Percentiles rank a stretch among this genome's conserved stretches.
phyloP scores from a whole-genome alignment of 2,329 filamentous ascomycete genomes.

The Penicillium sp. region DNA sequence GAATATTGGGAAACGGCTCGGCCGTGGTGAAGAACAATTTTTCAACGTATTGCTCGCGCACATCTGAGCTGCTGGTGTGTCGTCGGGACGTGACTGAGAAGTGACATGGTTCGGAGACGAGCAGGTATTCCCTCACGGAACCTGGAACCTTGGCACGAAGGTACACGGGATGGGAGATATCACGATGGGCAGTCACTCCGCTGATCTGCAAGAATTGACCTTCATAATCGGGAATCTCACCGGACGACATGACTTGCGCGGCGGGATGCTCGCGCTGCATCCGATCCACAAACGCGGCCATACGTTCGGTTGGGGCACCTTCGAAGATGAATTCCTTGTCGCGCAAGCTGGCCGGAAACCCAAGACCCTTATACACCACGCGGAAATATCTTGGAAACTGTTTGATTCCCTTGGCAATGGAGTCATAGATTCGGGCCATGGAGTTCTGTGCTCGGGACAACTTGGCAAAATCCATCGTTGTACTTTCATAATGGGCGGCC shows the following conservation, averaged over 20 bases:
- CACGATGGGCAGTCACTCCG: conserved; percentile 72
- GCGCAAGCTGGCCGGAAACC: conserved; percentile 71
- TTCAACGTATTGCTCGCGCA: conserved; percentile 69
- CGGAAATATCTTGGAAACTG: conserved; percentile 82
- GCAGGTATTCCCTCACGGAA: conserved; percentile 76
- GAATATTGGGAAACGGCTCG: conserved; percentile 84
- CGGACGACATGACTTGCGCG: conserved; percentile 69
- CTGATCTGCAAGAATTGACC: conserved; percentile 85
- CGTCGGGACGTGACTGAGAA: conserved; percentile 74
- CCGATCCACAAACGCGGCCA: conserved; percentile 77
- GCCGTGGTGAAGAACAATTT: conserved; percentile 79
- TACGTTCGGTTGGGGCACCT: conserved; percentile 67
- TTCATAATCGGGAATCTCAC: conserved; percentile 71
- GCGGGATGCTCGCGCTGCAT: conserved; percentile 87
- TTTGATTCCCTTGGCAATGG: conserved; percentile 73
- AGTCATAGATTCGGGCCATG: conserved; percentile 88
- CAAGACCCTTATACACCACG: conserved; percentile 81
- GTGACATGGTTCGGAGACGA: conserved; percentile 67
- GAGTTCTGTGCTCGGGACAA: conserved; percentile 81
- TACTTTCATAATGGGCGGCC: conserved; percentile 82
- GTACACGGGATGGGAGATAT: conserved; percentile 75
- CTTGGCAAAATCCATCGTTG: conserved; percentile 85
- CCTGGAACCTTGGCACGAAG: conserved; percentile 80
- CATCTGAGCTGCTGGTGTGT: conserved; percentile 59
- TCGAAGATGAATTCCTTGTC: conserved; percentile 94